phyloP scores from a whole-genome alignment of 1,139 yeast genomes.

The Maudiozyma humilis region DNA sequence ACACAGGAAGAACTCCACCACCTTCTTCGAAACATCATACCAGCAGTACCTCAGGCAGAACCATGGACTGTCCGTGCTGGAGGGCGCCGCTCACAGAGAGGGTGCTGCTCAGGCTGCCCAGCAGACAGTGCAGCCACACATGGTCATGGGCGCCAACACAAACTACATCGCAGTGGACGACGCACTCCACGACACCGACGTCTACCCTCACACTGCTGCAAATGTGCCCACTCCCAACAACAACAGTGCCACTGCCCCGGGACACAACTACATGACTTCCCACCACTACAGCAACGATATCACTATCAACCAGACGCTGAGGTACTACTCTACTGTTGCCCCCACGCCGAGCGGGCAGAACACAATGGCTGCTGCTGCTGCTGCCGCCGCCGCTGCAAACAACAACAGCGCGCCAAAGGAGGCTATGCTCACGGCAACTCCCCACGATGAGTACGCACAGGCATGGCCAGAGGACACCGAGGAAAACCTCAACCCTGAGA shows the following conservation, averaged over 20 bases:
- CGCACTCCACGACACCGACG: conserved; percentile 11
- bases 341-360: not conserved
- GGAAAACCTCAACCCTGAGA: conserved; percentile 19
- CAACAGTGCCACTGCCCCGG: not conserved
- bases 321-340: conserved; percentile 7
- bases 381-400: not conserved
- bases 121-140: conserved; percentile 16
- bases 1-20: conserved; percentile 7
- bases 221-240: not conserved
- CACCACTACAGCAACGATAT: not conserved
- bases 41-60: conserved; percentile 26
- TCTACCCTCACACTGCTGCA: not conserved
- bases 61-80: conserved; percentile 23
- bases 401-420: not conserved
- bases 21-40: conserved; percentile 29
- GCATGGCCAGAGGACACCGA: conserved; percentile 31
- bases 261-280: not conserved
- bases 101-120: not conserved
- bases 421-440: not conserved
- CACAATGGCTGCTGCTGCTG: not conserved
- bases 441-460: not conserved
- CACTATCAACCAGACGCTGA: not conserved
- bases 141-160: conserved; percentile 25
- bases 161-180: conserved; percentile 22
- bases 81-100: conserved; percentile 7